Evolutionary conservation across 371 early-diverging fungal species (phyloP).

Genomic region (Mycotypha africana): DNA sequence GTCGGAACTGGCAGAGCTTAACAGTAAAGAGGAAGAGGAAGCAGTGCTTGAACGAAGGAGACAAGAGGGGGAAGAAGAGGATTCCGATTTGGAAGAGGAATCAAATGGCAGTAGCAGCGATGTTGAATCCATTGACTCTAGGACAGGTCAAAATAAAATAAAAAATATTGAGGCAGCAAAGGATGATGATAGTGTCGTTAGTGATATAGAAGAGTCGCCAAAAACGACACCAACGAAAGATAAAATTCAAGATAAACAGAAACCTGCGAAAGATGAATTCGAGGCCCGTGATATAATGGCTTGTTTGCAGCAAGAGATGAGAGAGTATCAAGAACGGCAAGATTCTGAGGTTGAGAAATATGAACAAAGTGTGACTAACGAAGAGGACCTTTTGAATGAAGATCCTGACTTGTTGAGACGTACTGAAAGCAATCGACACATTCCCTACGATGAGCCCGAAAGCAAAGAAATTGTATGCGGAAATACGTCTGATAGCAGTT

Average conservation of each 20-base stretch:
- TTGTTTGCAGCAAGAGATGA: constrained; percentile 8
- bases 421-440: constrained; percentile 30
- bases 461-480: too few species aligned
- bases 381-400: constrained; percentile 2
- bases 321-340: constrained; percentile 5
- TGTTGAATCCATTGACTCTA: background rate
- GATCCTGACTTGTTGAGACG: constrained; percentile 17
- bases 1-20: constrained; percentile 13
- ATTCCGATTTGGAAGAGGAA: background rate
- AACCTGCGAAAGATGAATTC: background rate
- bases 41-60: background rate
- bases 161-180: constrained; percentile 2
- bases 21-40: constrained; percentile 1
- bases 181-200: too few species aligned
- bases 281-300: constrained; percentile 7
- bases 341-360: constrained; percentile 2
- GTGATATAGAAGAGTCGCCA: background rate
- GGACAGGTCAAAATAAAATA: constrained; percentile 9
- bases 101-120: background rate
- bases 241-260: background rate
- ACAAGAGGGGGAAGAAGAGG: background rate
- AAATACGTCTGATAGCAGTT: background rate
- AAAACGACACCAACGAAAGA: background rate
- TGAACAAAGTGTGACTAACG: constrained; percentile 4
- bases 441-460: constrained; percentile 15